Base-by-base conservation (phyloP, 2,329 filamentous ascomycete species). In the Claviceps capensis region DNA sequence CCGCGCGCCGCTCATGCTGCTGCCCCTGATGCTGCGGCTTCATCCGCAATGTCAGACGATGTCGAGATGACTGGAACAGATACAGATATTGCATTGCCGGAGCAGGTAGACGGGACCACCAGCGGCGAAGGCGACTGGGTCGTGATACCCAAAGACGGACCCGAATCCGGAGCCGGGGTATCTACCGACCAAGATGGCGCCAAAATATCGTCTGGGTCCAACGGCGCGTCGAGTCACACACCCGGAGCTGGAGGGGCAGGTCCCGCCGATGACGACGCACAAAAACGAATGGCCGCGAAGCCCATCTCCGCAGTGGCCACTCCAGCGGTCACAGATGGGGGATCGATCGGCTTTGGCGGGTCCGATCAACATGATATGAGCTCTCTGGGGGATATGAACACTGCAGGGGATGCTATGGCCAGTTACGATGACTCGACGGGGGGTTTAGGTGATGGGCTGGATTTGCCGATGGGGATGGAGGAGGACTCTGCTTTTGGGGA, bases 401-500 rank as follows among this genome's bases (percentile, higher is more conserved):
- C 82, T 23, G 85, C 83, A 0, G 84, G 82, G 14, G 83, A 88
- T 61, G 85, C 83, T 3, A 69, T 88, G 38, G 81, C 81, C 2
- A 78, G 78, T 41, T 88, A 84, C 61, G 81, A 78, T 43, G 65
- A 62, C 4, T 64, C 61, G 1, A 68, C 65, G 2, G 72, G 69
- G 4, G 74, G 72, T 34, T 65, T 78, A 4, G 77, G 72, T 22
- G 77, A 79, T 43, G 79, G 76, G 8, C 65, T 78, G n/a, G 76
- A 78, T 62, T 65, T 83, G 49, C 74, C 77, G 59, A 77, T 83
- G 70, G 84, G 83, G 56, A 77, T 88, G 72, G 85, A 88, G 47
- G 85, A 89, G 47, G 85, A 89, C 61, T 88, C 83, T 38, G 87
- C 86, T 1, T 93, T 93, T 69, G 87, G 86, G 2, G 86, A 93